Percentiles rank a stretch among this genome's conserved stretches.
phyloP scores from a whole-genome alignment of 169 alveolate species.

The Plasmodium vivax region DNA sequence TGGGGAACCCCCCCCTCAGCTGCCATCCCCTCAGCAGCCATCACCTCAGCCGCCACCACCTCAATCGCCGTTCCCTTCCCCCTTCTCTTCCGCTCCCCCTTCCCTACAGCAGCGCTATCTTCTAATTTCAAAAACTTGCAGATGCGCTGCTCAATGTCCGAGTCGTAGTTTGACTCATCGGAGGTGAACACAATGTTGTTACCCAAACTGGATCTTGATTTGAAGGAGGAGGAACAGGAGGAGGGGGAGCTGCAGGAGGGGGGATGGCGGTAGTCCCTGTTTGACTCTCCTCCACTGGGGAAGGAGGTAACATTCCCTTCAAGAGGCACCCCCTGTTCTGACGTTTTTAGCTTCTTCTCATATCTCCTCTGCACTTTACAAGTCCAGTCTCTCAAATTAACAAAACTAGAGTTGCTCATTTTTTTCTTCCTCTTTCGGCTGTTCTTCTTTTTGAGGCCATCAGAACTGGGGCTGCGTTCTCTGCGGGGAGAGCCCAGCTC shows the following conservation, averaged over 20 bases:
- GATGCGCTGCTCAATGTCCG: conserved; percentile 28
- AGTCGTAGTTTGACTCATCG: conserved; percentile 50
- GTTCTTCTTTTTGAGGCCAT: neutral
- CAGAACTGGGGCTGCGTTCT: neutral
- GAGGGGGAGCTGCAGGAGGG: neutral
- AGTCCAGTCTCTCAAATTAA: conserved; percentile 64
- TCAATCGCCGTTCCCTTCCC: too few species aligned
- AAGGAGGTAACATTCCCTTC: neutral
- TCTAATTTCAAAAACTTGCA: conserved; percentile 21
- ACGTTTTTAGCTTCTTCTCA: conserved; percentile 13
- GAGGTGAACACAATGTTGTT: conserved; percentile 18
- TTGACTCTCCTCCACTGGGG: neutral
- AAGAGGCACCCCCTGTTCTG: neutral
- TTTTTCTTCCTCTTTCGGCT: conserved; percentile 14
- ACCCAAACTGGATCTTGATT: conserved; percentile 29
- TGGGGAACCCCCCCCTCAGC: neutral
- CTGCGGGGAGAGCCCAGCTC: neutral
- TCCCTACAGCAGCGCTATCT: neutral
- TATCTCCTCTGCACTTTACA: conserved; percentile 27
- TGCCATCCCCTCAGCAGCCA: too few species aligned
- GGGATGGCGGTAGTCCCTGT: too few species aligned
- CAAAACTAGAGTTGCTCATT: conserved; percentile 2
- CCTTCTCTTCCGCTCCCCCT: neutral
- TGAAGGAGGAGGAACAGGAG: conserved; percentile 26
- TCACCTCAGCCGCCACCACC: too few species aligned